A percentile compares a stretch with the other conserved stretches of the same genome.
Evolutionary conservation across 2,329 filamentous ascomycete species (phyloP).

Genomic region (Sporothrix globosa): DNA sequence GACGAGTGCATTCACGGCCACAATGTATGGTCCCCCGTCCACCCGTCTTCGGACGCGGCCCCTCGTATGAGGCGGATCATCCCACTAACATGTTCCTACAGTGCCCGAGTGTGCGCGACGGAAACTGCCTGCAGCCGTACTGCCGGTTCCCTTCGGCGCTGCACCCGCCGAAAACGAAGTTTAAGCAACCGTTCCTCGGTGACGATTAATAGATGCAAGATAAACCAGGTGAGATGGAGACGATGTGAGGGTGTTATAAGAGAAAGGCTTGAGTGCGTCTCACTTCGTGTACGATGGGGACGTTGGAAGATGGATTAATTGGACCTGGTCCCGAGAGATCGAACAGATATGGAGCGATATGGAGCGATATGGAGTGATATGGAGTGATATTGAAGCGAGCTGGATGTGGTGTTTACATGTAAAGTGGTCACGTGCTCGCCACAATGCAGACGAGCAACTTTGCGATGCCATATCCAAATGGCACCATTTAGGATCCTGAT

Average conservation of each 20-base stretch:
- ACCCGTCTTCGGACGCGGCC: neutral
- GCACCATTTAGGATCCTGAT: neutral
- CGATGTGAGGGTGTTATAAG: neutral
- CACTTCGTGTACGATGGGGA: neutral
- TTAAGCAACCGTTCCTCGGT: slow-evolving; percentile 39
- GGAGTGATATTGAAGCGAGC: neutral
- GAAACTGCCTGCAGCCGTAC: slow-evolving; percentile 56
- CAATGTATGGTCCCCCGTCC: slow-evolving; percentile 48
- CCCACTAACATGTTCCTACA: slow-evolving; percentile 37
- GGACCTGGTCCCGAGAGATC: neutral
- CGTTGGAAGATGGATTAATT: neutral
- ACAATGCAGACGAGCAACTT: neutral
- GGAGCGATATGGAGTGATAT: neutral
- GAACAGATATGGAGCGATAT: neutral
- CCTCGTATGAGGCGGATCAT: neutral
- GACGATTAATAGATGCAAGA: slow-evolving; percentile 19
- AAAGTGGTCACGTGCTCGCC: neutral
- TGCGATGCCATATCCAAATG: neutral
- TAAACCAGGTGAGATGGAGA: neutral
- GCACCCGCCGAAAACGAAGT: slow-evolving; percentile 62
- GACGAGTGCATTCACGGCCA: slow-evolving; percentile 66
- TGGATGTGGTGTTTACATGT: neutral
- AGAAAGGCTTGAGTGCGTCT: neutral
- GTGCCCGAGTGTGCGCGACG: slow-evolving; percentile 59
- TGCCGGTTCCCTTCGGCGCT: slow-evolving; percentile 59